Percentiles rank a stretch among this genome's conserved stretches.
These are phyloP conservation scores for Rhododendron williamsianum DNA, from an alignment of 148 eudicot genomes.

Conservation along the genomic window DNA sequence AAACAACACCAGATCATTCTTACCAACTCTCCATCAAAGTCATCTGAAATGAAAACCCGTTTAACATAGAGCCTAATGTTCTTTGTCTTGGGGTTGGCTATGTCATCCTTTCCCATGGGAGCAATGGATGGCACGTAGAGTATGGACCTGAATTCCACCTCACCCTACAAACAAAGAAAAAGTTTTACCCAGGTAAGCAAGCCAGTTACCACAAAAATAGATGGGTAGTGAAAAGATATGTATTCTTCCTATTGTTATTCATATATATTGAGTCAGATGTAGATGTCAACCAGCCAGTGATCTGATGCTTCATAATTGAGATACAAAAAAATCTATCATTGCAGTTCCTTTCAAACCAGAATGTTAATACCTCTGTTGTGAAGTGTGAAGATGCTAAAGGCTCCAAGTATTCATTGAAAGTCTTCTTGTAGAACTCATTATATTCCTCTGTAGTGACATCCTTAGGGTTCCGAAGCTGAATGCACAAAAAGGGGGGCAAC, in stretches of 20 bases:
- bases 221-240: background rate
- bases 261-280: background rate
- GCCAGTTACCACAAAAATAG: background rate
- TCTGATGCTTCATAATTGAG: conserved; percentile 4
- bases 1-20: background rate
- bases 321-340: background rate
- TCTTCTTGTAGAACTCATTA: conserved; percentile 82
- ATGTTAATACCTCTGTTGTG: conserved; percentile 72
- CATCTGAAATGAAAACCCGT: conserved; percentile 98
- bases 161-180: conserved; percentile 53
- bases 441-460: conserved; percentile 88
- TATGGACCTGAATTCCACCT: conserved; percentile 89
- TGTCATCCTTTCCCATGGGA: conserved; percentile 76
- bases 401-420: conserved; percentile 84
- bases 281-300: background rate
- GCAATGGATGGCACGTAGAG: conserved; percentile 80
- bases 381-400: conserved; percentile 96
- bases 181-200: background rate
- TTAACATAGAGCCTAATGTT: conserved; percentile 90
- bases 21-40: conserved; percentile 98
- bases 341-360: background rate
- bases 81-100: conserved; percentile 73
- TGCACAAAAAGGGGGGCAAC: background rate
- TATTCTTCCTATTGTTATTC: background rate
- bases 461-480: conserved; percentile 89